These are phyloP conservation scores for Lactarius tabidus DNA, from an alignment of 768 basidiomycete genomes.

Conservation along the genomic window DNA sequence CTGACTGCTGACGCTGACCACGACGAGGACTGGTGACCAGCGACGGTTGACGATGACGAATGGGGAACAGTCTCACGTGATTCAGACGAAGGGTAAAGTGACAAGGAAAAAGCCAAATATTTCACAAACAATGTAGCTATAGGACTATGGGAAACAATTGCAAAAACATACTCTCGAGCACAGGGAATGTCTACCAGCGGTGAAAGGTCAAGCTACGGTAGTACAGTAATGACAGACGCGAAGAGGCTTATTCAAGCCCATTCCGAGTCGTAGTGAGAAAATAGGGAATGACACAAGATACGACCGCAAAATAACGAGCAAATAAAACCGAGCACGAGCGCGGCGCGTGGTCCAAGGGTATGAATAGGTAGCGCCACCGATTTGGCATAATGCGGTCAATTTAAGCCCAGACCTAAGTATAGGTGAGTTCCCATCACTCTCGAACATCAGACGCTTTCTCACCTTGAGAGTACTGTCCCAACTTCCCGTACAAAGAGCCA, in stretches of 20 bases:
- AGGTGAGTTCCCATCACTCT: slow-evolving; percentile 11
- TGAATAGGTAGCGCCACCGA: slow-evolving; percentile 13
- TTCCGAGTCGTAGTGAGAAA: slow-evolving; percentile 35
- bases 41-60: not conserved
- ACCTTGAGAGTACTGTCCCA: slow-evolving; percentile 98
- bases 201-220: slow-evolving; percentile 36
- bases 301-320: slow-evolving; percentile 39
- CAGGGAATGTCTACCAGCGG: slow-evolving; percentile 29
- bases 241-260: slow-evolving; percentile 43
- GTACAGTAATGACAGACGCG: slow-evolving; percentile 60
- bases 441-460: slow-evolving; percentile 29
- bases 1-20: not conserved
- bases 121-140: slow-evolving; percentile 10
- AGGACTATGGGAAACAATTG: slow-evolving; percentile 30
- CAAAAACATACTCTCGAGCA: slow-evolving; percentile 29
- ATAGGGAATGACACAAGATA: slow-evolving; percentile 49
- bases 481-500: slow-evolving; percentile 97
- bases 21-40: not conserved
- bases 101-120: not conserved
- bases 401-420: slow-evolving; percentile 79
- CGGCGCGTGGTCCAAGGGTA: slow-evolving; percentile 22
- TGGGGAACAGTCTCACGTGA: slow-evolving; percentile 13
- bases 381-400: slow-evolving; percentile 11
- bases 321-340: slow-evolving; percentile 19
- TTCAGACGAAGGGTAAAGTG: not conserved